Evolutionary conservation across 2,329 filamentous ascomycete genomes (phyloP).

Genomic region (Grosmannia huntii): DNA sequence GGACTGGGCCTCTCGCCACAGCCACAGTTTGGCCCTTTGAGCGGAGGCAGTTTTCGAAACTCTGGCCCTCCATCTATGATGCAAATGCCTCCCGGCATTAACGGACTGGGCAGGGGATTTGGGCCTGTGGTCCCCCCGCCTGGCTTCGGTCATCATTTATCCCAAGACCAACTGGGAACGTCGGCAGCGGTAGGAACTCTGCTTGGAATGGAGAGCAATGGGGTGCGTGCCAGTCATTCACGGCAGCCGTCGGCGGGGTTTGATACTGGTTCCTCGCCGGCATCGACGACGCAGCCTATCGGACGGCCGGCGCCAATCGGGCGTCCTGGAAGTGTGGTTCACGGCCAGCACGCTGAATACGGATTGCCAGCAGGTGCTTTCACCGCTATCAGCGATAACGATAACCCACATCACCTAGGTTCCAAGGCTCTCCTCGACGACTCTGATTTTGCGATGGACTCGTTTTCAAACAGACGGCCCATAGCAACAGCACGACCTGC

Average conservation of each 20-base stretch:
- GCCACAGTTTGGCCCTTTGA: neutral
- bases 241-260: conserved; percentile 62
- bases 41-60: conserved; percentile 1
- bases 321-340: conserved; percentile 61
- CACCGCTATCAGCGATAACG: conserved; percentile 46
- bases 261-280: conserved; percentile 34
- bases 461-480: conserved; percentile 16
- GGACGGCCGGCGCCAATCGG: conserved; percentile 78
- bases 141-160: conserved; percentile 33
- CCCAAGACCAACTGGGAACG: conserved; percentile 21
- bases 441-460: conserved; percentile 42
- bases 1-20: conserved; percentile 3
- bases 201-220: conserved; percentile 18
- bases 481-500: conserved; percentile 5
- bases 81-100: conserved; percentile 39
- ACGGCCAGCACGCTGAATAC: conserved; percentile 30
- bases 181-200: conserved; percentile 6
- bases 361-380: conserved; percentile 9
- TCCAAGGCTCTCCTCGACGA: conserved; percentile 82
- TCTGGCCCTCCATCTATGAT: conserved; percentile 36
- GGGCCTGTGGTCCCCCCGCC: conserved; percentile 38
- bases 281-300: conserved; percentile 55
- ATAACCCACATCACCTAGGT: conserved; percentile 59
- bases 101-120: conserved; percentile 28
- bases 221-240: conserved; percentile 48